phyloP scores from a whole-genome alignment of 495 filamentous ascomycete genomes.

The Penicillium goetzii region DNA sequence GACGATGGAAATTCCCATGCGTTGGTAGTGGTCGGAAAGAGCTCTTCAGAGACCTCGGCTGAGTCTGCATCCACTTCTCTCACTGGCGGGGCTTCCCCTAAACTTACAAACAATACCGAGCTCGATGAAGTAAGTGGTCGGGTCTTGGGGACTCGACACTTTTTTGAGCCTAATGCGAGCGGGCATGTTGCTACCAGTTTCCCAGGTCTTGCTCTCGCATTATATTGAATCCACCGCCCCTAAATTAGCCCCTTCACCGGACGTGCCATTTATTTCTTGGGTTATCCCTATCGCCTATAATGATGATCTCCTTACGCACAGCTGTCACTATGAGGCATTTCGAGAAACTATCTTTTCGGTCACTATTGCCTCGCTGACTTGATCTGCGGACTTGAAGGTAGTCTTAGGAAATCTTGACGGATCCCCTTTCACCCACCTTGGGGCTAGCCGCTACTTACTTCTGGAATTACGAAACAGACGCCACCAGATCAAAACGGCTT shows the following conservation, averaged over 20 bases:
- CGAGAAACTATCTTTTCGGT: no score
- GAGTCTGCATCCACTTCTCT: not conserved
- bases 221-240: not conserved
- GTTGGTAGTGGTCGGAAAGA: no score
- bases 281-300: slow-evolving; percentile 1
- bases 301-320: not conserved
- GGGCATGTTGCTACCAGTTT: not conserved
- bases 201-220: not conserved
- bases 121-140: not conserved
- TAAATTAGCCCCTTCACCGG: not conserved
- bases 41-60: no score
- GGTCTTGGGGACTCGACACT: not conserved
- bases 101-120: not conserved
- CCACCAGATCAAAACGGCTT: not conserved
- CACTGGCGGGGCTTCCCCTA: not conserved
- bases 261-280: not conserved
- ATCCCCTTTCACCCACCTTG: not conserved
- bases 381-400: not conserved
- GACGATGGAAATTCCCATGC: not conserved
- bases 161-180: not conserved
- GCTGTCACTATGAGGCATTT: no score
- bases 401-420: not conserved
- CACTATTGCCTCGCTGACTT: not conserved
- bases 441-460: not conserved
- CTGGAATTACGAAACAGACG: not conserved